Base-by-base conservation (phyloP, 2,329 filamentous ascomycete species). In the Botryotinia globosa region DNA sequence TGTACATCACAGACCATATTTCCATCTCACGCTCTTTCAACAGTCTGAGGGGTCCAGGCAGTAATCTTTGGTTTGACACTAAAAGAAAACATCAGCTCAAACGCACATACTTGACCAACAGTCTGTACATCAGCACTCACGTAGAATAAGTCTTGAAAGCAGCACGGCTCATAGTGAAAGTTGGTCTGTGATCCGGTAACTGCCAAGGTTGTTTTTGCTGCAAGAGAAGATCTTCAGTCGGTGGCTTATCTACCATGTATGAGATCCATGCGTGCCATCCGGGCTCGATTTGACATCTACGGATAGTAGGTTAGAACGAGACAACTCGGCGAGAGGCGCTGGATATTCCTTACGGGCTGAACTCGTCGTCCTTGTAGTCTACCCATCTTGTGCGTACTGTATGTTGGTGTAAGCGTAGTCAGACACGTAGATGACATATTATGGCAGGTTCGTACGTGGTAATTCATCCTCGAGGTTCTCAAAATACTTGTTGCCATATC, bases 211-310 rank as follows among this genome's bases (percentile, higher is more conserved):
- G 88, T 64, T 77, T 89, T 86, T 69, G 90, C 79, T 90, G 87
- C 75, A 97, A 80, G 75, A 96, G 82, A 69, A 90, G 85, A 82
- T 99, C 96, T 80, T 91, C 83, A 54, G 86, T 88, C 2, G 96
- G 96, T 54, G 95, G 90, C 83, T 92, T 92, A 83, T 98, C 94
- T 79, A 97, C 91, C 84, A 90, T 85, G 85, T 99, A 98, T 77
- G 94, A 94, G 78, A 99, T 94, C 96, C 96, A 99, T 44, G 93
- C 94, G 85, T 98, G 96, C 96, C 96, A 99, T 83, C 95, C 93
- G 68, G 95, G 94, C 84, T 98, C 95, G 79, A 98, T 92, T 71
- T 98, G 93, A 73, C 89, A 89, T 75, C 90, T 92, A 76, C 18
- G 12, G 29, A 44, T 25, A 51, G 34, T 25, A 32, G 54, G 32